These are phyloP conservation scores for Meyerozyma athensensis DNA, from an alignment of 1,139 yeast genomes.

Conservation along the genomic window DNA sequence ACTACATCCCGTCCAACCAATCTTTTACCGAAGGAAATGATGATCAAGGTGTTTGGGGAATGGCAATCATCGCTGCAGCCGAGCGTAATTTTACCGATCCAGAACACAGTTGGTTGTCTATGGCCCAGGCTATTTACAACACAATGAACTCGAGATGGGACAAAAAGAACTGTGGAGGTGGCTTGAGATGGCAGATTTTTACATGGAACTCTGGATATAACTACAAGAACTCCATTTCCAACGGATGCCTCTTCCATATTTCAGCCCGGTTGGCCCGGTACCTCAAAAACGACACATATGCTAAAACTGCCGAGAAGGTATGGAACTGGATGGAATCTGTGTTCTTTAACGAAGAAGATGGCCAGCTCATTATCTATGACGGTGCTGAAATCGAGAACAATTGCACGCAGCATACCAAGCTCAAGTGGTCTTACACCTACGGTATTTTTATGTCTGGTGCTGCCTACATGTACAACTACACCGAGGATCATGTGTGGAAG, in stretches of 20 bases:
- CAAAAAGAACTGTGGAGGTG: slow-evolving; percentile 67
- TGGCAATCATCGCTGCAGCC: slow-evolving; percentile 56
- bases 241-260: slow-evolving; percentile 84
- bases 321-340: slow-evolving; percentile 78
- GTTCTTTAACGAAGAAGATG: slow-evolving; percentile 39
- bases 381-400: slow-evolving; percentile 66
- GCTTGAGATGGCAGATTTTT: slow-evolving; percentile 94
- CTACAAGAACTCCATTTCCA: slow-evolving; percentile 85
- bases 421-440: slow-evolving; percentile 86
- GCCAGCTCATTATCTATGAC: slow-evolving; percentile 56
- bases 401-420: slow-evolving; percentile 55
- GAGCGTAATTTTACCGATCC: slow-evolving; percentile 57
- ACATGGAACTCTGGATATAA: slow-evolving; percentile 92
- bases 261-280: slow-evolving; percentile 85
- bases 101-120: slow-evolving; percentile 63
- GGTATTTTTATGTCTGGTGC: slow-evolving; percentile 78
- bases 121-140: slow-evolving; percentile 80
- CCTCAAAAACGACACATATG: slow-evolving; percentile 69
- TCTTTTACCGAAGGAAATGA: slow-evolving; percentile 65
- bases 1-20: slow-evolving; percentile 57
- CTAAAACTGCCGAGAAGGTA: slow-evolving; percentile 72
- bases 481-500: slow-evolving; percentile 66
- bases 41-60: slow-evolving; percentile 71
- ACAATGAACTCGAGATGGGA: slow-evolving; percentile 94
- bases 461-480: slow-evolving; percentile 75